phyloP scores from a whole-genome alignment of 1,284 basidiomycete species.

The Inonotus hispidus region DNA sequence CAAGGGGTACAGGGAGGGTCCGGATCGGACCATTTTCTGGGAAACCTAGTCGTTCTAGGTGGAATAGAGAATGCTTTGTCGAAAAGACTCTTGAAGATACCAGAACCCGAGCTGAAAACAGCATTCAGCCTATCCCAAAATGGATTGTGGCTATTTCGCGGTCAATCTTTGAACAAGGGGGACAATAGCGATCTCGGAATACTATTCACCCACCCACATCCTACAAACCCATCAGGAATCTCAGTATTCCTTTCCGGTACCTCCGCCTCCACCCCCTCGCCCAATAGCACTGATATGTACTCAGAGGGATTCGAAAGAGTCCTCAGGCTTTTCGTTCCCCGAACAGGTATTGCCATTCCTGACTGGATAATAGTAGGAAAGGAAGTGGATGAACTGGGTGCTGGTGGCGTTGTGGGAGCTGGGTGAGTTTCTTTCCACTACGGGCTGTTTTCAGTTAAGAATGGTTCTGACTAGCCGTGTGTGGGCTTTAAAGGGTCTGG shows the following conservation, averaged over 20 bases:
- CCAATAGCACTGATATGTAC: not conserved
- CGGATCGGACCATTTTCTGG: slow-evolving; percentile 24
- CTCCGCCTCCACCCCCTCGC: slow-evolving; percentile 26
- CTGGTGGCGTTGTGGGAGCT: slow-evolving; percentile 67
- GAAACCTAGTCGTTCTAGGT: slow-evolving; percentile 46
- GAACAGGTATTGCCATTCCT: slow-evolving; percentile 69
- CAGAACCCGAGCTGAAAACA: not conserved
- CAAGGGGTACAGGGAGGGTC: not conserved
- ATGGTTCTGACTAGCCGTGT: no score
- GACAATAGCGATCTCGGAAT: slow-evolving; percentile 37
- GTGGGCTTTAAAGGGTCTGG: slow-evolving; percentile 3
- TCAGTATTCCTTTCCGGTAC: slow-evolving; percentile 58
- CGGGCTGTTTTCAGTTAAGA: not conserved
- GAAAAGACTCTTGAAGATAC: slow-evolving; percentile 3
- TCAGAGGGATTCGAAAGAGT: slow-evolving; percentile 55
- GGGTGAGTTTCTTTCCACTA: slow-evolving; percentile 39
- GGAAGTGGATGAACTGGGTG: slow-evolving; percentile 49
- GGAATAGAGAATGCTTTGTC: slow-evolving; percentile 27
- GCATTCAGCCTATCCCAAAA: slow-evolving; percentile 7
- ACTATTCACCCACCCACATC: slow-evolving; percentile 68
- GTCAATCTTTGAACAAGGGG: not conserved
- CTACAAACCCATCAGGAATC: slow-evolving; percentile 32
- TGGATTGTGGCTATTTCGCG: slow-evolving; percentile 2
- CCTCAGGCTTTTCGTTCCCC: slow-evolving; percentile 68
- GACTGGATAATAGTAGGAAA: slow-evolving; percentile 67